Evolutionary conservation across 2,329 filamentous ascomycete genomes (phyloP), one percentile per base, ranked within the genome.

Genomic region (Cladosporium velox): DNA sequence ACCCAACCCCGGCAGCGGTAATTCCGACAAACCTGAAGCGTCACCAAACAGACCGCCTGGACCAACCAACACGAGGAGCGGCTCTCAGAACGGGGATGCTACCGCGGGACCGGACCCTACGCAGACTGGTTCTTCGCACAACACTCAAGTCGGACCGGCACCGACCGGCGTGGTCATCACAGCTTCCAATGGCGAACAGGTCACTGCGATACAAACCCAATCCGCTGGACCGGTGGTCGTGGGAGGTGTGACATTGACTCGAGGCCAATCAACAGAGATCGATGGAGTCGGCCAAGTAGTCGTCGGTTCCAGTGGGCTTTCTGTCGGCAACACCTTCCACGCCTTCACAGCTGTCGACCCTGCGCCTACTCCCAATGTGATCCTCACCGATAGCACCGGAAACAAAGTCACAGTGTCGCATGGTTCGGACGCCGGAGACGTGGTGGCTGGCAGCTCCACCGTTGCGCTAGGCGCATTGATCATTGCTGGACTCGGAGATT

Each of bases 261-360:
- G 30, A 10, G 41, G 51, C 10, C 24, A 60, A 21, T 28, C 60
- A 26, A 52, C 59, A 8, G 26, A 44, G 6, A 44, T 38, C 4
- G n/a, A 49, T 21, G 47, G 51, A 55, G 21, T 68, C 12, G 67
- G 65, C 15, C 59, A 47, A 8, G 28, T 66, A 8, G 61, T 68
- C 44, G 60, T 57, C 18, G 60, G 54, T 12, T 44, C 49, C n/a
- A 32, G 44, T 12, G 60, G 60, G n/a, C 24, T 52, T 6, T n/a
- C 28, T n/a, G 51, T 44, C 18, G 52, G 32, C 5, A 44, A n/a
- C 30, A 28, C 18, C 35, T n/a, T 38, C 34, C 18, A 35, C 14
- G 11, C 55, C 0, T 59, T 59, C 55, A 38, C 55, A 14, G 30
- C 55, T 35, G 21, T 59, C 15, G 30, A 5, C 3, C 21, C 32